Evolutionary conservation across 2,329 filamentous ascomycete species (phyloP), one percentile per base, ranked within the genome.

Genomic region (Passalora sequoiae): DNA sequence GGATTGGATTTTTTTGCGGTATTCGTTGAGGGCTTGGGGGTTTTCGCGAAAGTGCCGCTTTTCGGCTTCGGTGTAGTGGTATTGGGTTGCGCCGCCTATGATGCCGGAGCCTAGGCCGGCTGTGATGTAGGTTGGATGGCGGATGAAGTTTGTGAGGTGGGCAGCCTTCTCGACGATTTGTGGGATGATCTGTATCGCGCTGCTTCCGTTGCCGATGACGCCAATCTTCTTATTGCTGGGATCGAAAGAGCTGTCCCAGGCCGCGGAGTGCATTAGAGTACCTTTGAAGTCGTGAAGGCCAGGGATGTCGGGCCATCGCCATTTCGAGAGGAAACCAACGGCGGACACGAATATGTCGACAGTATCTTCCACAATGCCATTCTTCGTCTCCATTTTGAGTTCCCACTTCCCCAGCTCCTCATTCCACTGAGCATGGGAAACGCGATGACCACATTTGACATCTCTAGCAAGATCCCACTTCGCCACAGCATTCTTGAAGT

Each of bases 151-250:
- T 13, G 56, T 60, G 6, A 67, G 40, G 30, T 55, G 40, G 6
- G 46, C 40, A 4, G 62, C 66, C 31, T 52, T 60, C 42, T 66
- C 64, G 5, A 61, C 47, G 25, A 70, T 63, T 2, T 65, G 60
- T 6, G 68, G 60, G 2, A 70, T 62, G 24, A 71, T 70, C 38
- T 71, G 68, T 1, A 71, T 65, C 1, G 65, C 66, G 28, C 59
- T 64, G 33, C 60, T 63, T 3, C 68, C 67, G 4, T 64, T 63
- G 4, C 68, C 68, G 20, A 70, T 66, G 10, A 71, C 66, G 3
- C 66, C 68, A 4, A 69, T 64, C 4, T 54, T 58, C 46, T 70
- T 70, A 9, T 62, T 61, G 4, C 62, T 63, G 55, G 61, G 64
- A 43, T 59, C 51, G 22, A 64, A 51, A 3, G 50, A 36, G 36